Conservation (phyloP, 306 rosid genomes). For the Prunus davidiana region DNA sequence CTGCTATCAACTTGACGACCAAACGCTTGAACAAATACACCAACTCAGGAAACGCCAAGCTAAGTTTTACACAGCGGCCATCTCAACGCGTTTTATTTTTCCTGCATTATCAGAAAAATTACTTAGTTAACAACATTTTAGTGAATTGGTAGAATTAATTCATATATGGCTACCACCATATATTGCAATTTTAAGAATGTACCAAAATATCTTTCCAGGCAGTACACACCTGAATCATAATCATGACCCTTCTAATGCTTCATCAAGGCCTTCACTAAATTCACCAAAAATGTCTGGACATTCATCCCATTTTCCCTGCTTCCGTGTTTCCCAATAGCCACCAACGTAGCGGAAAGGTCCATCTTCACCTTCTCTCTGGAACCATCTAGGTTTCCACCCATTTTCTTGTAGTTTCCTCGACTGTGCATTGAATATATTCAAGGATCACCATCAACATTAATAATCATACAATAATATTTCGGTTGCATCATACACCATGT, state of each 20-base stretch:
- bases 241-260: slow-evolving; percentile 46
- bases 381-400: slow-evolving; percentile 98
- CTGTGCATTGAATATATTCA: slow-evolving; percentile 33
- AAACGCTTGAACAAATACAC: not conserved
- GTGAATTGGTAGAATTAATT: not conserved
- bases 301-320: slow-evolving; percentile 63
- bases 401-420: slow-evolving; percentile 91
- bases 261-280: slow-evolving; percentile 39
- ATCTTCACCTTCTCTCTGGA: slow-evolving; percentile 57
- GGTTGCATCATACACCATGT: not conserved
- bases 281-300: slow-evolving; percentile 92
- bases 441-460: not conserved
- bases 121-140: not conserved
- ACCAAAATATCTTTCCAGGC: not conserved
- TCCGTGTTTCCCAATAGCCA: slow-evolving; percentile 90
- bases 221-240: slow-evolving; percentile 40
- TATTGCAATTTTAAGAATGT: slow-evolving; percentile 4
- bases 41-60: not conserved
- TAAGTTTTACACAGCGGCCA: not conserved
- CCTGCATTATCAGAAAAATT: slow-evolving; percentile 6
- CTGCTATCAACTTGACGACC: not conserved
- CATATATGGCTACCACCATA: not conserved
- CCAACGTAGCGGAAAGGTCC: slow-evolving; percentile 72
- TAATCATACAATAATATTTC: not conserved
- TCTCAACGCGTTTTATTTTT: not conserved